Conservation (phyloP, 108 stramenopile species). For the Pseudonitzschia multistriata region DNA sequence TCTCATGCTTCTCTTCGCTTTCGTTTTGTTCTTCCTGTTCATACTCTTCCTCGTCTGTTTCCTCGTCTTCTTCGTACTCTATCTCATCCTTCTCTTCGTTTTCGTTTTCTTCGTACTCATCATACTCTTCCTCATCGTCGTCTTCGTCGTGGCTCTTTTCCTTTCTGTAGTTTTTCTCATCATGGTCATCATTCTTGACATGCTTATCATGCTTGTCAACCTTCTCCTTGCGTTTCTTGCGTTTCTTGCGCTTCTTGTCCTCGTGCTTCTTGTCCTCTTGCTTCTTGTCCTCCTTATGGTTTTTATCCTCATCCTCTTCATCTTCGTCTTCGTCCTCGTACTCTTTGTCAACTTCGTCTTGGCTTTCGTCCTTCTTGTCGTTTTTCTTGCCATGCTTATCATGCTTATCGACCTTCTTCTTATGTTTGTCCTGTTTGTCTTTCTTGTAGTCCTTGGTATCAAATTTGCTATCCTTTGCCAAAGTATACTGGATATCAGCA, state of each 20-base stretch:
- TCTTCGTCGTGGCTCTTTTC: background rate
- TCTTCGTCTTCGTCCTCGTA: too few species aligned
- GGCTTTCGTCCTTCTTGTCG: background rate
- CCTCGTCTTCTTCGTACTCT: background rate
- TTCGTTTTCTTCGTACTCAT: background rate
- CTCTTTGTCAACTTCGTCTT: too few species aligned
- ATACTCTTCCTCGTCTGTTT: background rate
- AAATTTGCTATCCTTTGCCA: too few species aligned
- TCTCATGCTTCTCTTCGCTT: background rate
- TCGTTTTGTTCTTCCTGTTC: background rate
- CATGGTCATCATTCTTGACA: background rate
- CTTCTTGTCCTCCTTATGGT: too few species aligned
- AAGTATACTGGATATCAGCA: too few species aligned
- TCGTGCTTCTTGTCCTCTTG: background rate
- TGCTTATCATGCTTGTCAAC: background rate
- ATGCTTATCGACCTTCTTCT: too few species aligned
- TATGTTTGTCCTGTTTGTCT: too few species aligned
- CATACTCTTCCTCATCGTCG: background rate
- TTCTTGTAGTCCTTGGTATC: too few species aligned
- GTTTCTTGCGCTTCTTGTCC: background rate
- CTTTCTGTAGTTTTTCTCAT: background rate
- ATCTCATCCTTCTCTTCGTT: background rate
- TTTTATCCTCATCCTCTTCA: too few species aligned
- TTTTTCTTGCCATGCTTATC: background rate
- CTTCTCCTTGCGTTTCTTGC: background rate